Evolutionary conservation across 2,329 filamentous ascomycete species (phyloP).

Genomic region (Neophaeococcomyces aloes): DNA sequence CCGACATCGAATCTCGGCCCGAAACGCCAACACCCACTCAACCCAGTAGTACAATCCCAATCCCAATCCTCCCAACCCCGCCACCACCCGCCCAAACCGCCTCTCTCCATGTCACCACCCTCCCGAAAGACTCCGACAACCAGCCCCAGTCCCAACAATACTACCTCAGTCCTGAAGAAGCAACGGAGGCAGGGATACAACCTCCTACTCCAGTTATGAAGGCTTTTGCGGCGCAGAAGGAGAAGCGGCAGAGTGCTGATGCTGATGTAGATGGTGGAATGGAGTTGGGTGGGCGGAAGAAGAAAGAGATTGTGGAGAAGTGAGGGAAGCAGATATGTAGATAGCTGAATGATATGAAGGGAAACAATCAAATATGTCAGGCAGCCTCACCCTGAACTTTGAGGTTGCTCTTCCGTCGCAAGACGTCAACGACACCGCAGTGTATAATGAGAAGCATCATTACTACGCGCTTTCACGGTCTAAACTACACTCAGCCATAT

Average conservation of each 20-base stretch:
- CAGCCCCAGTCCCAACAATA: neutral
- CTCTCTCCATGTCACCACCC: neutral
- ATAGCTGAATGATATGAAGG: no score
- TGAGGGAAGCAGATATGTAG: no score
- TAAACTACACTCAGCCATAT: no score
- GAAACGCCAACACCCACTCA: neutral
- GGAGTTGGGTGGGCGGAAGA: no score
- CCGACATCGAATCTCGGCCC: neutral
- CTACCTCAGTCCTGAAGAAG: constrained; percentile 2
- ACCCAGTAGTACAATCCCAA: neutral
- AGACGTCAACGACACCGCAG: no score
- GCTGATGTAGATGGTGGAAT: no score
- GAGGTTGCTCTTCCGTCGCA: no score
- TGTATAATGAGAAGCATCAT: no score
- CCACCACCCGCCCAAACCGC: neutral
- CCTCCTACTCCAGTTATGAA: constrained; percentile 1
- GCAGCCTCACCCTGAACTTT: no score
- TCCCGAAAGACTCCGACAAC: neutral
- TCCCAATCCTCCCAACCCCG: neutral
- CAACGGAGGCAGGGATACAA: neutral
- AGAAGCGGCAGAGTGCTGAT: neutral
- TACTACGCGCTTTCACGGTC: no score
- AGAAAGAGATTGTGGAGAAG: no score
- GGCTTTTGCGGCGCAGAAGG: neutral
- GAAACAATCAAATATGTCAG: no score